Base-by-base conservation (phyloP, 768 basidiomycete genomes). In the Amanita rubescens region DNA sequence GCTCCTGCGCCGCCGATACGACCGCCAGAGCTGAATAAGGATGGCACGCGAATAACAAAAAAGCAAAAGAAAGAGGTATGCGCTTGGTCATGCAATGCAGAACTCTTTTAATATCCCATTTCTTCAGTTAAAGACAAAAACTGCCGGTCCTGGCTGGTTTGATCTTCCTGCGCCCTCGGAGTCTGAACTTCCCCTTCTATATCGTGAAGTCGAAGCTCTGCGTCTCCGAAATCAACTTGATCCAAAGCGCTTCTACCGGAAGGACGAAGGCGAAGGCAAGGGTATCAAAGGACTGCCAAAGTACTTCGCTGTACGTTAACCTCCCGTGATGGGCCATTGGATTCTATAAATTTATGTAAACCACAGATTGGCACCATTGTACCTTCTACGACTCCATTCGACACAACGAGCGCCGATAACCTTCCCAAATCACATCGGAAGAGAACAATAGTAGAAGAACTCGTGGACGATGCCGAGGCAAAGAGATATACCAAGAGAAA, bases 401-500 rank as follows among this genome's bases (percentile, higher is more conserved):
- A 85, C 5, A 79, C 76, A 19, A 72, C 81, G 2, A 82, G 79
- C 55, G 68, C 74, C 10, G 87, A 90, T 56, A 92, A 90, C 63
- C 79, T 92, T 51, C 74, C 82, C 25, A 75, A 80, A 30, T 75
- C 82, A 5, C 72, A 80, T 56, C 73, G 91, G 55, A 92, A 94
- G 69, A 77, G 90, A 56, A 90, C 86, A 4, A 69, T 94, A 43
- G 87, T 96, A 20, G 91, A 94, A 57, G 93, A 94, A 62, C 75
- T 95, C 33, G 81, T 94, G 48, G 89, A 89, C 60, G 92, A 94
- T 69, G 84, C 89, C 2, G 88, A 93, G 68, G 80, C 89, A 24
- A 82, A 81, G 65, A 77, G 84, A 56, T 94, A 94, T 64, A 87
- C 93, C n/a, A 94, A 94, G 72, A 83, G 80, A 72, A 94, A 94